Evolutionary conservation across 352 stramenopile genomes (phyloP).

Genomic region (Phytopythium kandeliae): DNA sequence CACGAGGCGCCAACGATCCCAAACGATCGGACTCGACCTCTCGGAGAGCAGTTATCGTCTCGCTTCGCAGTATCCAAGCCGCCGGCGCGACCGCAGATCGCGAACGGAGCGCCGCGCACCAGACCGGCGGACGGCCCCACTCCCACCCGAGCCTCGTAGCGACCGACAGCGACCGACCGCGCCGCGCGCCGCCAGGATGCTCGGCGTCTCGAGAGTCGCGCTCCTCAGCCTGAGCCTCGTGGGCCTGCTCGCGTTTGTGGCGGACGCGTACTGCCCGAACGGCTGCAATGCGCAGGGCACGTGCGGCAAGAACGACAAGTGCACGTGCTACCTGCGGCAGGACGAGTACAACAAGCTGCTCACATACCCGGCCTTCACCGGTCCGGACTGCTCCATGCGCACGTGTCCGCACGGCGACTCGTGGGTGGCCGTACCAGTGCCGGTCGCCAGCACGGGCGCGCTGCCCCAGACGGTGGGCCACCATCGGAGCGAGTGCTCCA

Average conservation of each 20-base stretch:
- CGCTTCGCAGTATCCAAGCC: slow-evolving; percentile 1
- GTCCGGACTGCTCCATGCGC: slow-evolving; percentile 71
- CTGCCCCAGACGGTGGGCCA: slow-evolving; percentile 33
- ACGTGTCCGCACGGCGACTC: slow-evolving; percentile 70
- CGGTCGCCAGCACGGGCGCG: slow-evolving; percentile 29
- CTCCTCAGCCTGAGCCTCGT: slow-evolving; percentile 28
- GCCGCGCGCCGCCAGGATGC: slow-evolving; percentile 22
- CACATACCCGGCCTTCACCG: slow-evolving; percentile 56
- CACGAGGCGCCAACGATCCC: not conserved
- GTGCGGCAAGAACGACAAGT: slow-evolving; percentile 88
- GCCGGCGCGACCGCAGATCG: slow-evolving; percentile 2
- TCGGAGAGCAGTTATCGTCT: slow-evolving; percentile 2
- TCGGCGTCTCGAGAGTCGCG: slow-evolving; percentile 32
- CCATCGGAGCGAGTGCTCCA: slow-evolving; percentile 89
- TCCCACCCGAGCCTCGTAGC: no score
- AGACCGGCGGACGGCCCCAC: not conserved
- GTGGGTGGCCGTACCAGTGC: slow-evolving; percentile 56
- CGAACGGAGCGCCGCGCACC: slow-evolving; percentile 4
- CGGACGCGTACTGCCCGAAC: slow-evolving; percentile 70
- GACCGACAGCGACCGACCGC: no score
- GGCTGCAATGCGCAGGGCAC: slow-evolving; percentile 83
- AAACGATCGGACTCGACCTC: not conserved
- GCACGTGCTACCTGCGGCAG: slow-evolving; percentile 86
- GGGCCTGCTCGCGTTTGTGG: slow-evolving; percentile 19
- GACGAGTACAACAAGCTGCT: slow-evolving; percentile 27